Evolutionary conservation across 768 basidiomycete species (phyloP).

Genomic region (Kwoniella sp.): DNA sequence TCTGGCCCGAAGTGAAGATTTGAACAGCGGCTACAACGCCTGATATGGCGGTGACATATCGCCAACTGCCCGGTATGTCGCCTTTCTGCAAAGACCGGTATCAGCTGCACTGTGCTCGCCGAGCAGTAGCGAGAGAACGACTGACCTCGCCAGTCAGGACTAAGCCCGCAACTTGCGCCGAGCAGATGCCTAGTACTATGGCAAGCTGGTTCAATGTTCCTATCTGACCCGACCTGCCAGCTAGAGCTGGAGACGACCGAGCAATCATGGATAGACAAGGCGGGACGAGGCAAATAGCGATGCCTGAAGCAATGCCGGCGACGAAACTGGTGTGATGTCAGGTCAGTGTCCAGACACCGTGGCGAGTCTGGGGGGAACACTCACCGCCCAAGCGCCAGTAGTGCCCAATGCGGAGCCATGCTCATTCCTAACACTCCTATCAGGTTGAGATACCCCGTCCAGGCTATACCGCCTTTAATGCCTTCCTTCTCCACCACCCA

Average conservation of each 20-base stretch:
- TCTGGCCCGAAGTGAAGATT: slow-evolving; percentile 12
- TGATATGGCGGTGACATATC: slow-evolving; percentile 40
- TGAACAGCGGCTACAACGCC: slow-evolving; percentile 38
- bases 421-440: slow-evolving; percentile 38
- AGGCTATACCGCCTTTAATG: slow-evolving; percentile 36
- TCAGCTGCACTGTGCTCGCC: neutral
- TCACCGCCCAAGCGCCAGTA: slow-evolving; percentile 39
- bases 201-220: slow-evolving; percentile 46
- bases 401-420: slow-evolving; percentile 37
- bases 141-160: slow-evolving; percentile 39
- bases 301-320: slow-evolving; percentile 41
- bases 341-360: neutral
- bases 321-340: slow-evolving; percentile 26
- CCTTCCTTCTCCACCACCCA: slow-evolving; percentile 34
- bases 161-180: slow-evolving; percentile 40
- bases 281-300: slow-evolving; percentile 45
- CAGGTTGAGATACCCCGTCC: slow-evolving; percentile 46
- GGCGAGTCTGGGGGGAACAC: too few relatives aligned
- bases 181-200: slow-evolving; percentile 42
- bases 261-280: slow-evolving; percentile 41
- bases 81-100: slow-evolving; percentile 26
- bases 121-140: neutral
- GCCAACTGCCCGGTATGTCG: slow-evolving; percentile 43
- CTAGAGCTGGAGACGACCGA: slow-evolving; percentile 25
- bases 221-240: slow-evolving; percentile 35